Percentiles rank a stretch among this genome's conserved stretches.
phyloP scores from a whole-genome alignment of 495 filamentous ascomycete genomes.

The Xylaria venustula region DNA sequence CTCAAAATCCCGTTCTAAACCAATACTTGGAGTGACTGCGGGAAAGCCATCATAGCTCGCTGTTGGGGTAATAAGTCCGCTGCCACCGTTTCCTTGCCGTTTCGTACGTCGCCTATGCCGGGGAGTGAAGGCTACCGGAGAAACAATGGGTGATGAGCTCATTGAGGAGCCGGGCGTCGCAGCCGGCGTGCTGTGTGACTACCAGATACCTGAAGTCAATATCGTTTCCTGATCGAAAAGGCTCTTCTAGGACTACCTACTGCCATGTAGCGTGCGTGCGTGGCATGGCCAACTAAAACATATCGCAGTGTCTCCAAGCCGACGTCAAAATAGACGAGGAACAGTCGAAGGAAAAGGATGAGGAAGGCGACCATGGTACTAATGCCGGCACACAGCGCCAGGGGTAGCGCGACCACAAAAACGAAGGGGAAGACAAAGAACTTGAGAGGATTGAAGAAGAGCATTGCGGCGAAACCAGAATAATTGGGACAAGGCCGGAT shows the following conservation, averaged over 20 bases:
- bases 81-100: conserved; percentile 33
- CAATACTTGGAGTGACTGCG: conserved; percentile 38
- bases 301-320: conserved; percentile 43
- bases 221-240: not conserved
- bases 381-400: conserved; percentile 65
- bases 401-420: conserved; percentile 64
- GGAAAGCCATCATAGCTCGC: conserved; percentile 30
- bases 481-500: not conserved
- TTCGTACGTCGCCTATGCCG: conserved; percentile 35
- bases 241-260: not conserved
- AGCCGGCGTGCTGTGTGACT: not conserved
- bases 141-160: not conserved
- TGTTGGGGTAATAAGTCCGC: conserved; percentile 34
- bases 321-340: conserved; percentile 69
- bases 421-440: conserved; percentile 62
- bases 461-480: conserved; percentile 37
- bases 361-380: conserved; percentile 67
- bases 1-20: conserved; percentile 70
- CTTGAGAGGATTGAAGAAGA: conserved; percentile 46
- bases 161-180: not conserved
- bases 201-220: not conserved
- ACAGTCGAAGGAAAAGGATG: conserved; percentile 62
- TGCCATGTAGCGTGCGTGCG: conserved; percentile 18
- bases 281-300: conserved; percentile 24
- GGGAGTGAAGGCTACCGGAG: conserved; percentile 5